Evolutionary conservation across 805 yeast species (phyloP), one percentile per base, ranked within the genome.

Genomic region (Wickerhamiella vanderwaltii): DNA sequence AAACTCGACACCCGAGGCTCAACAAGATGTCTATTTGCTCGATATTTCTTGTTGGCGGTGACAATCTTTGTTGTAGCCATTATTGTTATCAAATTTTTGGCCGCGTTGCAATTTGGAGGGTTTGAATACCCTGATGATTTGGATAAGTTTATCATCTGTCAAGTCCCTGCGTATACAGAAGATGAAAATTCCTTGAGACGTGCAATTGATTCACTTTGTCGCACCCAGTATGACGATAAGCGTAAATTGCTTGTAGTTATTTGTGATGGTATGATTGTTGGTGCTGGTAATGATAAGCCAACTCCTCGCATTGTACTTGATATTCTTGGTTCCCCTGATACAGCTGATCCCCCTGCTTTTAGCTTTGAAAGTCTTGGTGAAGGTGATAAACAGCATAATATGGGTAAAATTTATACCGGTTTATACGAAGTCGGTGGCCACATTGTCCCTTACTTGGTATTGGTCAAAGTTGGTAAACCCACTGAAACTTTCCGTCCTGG

Each of bases 321-420:
- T 35, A 48, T 64, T 34, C 53, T 64, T 15, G 81, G 68, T 2
- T 61, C 62, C 9, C 66, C 62, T 24, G 62, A 66, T 53, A 46
- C 67, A 58, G 72, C 71, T 20, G 75, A 73, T 12, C 62, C 71
- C 46, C 62, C 73, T 3, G 68, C 77, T 2, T 41, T 43, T 24
- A 51, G 55, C 4, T 75, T 72, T 51, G 72, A 71, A 36, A 72
- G 77, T 5, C 74, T 74, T 39, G 79, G 77, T 11, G 78, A 70
- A 51, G 79, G 79, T 43, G 55, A 69, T 9, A 68, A 68, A 54
- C 73, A 75, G 53, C 73, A 73, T 49, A 74, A 74, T 54, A 70
- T 68, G 65, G 80, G 75, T 34, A 72, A 73, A 54, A 73, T 73
- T 3, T 74, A 73, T 48, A 71, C 76, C n/a, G 80, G 80, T 0